These are phyloP conservation scores for Phytopythium sindhum DNA, from an alignment of 352 stramenopile genomes.

Conservation along the genomic window DNA sequence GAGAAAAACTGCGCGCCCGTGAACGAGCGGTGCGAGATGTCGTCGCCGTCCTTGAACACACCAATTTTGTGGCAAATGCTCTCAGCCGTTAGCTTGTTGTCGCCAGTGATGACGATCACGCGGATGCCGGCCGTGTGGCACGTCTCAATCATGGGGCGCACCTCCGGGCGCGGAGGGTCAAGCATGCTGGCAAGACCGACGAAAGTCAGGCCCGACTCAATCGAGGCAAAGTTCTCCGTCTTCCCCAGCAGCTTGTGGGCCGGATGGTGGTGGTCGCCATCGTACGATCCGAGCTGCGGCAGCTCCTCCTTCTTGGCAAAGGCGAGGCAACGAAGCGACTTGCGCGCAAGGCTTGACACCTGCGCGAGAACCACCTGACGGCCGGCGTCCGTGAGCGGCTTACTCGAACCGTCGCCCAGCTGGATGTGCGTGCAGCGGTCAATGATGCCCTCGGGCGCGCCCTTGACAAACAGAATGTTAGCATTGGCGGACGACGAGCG, in stretches of 20 bases:
- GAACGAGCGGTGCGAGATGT: constrained; percentile 90
- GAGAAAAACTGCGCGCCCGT: constrained; percentile 96
- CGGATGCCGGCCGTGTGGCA: constrained; percentile 96
- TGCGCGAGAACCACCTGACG: constrained; percentile 87
- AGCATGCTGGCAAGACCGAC: constrained; percentile 98
- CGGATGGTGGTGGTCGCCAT: constrained; percentile 82
- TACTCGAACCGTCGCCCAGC: constrained; percentile 89
- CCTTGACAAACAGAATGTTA: constrained; percentile 98
- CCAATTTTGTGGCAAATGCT: constrained; percentile 97
- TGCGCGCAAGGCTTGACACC: constrained; percentile 88
- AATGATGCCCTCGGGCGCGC: constrained; percentile 96
- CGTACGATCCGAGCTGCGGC: constrained; percentile 70
- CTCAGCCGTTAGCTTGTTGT: constrained; percentile 97
- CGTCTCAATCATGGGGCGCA: constrained; percentile 93
- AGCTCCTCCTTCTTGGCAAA: constrained; percentile 96
- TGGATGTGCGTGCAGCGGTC: constrained; percentile 94
- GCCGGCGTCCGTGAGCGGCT: constrained; percentile 89
- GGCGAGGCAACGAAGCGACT: constrained; percentile 95
- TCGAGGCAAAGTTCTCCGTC: constrained; percentile 89
- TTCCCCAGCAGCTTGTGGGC: constrained; percentile 79
- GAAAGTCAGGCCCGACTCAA: constrained; percentile 97
- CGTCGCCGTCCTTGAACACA: constrained; percentile 88
- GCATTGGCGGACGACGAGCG: constrained; percentile 60
- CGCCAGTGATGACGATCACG: constrained; percentile 99
- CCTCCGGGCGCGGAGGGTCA: constrained; percentile 97